phyloP scores from a whole-genome alignment of 768 basidiomycete species.

The Filobasidium wieringae region DNA sequence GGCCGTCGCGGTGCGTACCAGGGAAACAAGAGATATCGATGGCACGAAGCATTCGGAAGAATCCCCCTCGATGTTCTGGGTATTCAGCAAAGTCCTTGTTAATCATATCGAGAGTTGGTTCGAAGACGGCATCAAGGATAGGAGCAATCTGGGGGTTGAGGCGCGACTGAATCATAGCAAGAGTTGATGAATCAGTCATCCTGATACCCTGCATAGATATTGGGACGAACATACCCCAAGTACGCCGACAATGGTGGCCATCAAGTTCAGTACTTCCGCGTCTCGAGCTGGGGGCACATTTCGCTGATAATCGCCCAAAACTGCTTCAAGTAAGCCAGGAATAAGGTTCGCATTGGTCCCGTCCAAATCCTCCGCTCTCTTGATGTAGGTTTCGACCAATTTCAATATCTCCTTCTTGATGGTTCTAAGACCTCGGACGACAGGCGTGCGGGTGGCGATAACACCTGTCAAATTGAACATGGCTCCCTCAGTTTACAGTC shows the following conservation, averaged over 20 bases:
- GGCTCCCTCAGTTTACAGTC: no score
- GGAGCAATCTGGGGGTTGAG: constrained; percentile 89
- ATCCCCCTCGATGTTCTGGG: constrained; percentile 92
- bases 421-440: constrained; percentile 82
- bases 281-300: constrained; percentile 89
- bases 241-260: constrained; percentile 81
- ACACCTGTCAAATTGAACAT: no score
- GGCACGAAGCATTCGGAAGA: constrained; percentile 87
- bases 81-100: constrained; percentile 99
- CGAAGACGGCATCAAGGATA: constrained; percentile 91
- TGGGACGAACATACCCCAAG: constrained; percentile 57
- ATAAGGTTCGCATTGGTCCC: constrained; percentile 83
- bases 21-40: constrained; percentile 93
- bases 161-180: constrained; percentile 48
- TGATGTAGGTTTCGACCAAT: constrained; percentile 94
- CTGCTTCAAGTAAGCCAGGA: constrained; percentile 87
- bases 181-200: background rate
- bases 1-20: constrained; percentile 45
- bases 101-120: constrained; percentile 95
- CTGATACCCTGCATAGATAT: background rate
- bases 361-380: constrained; percentile 92
- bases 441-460: constrained; percentile 91
- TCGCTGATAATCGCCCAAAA: constrained; percentile 90
- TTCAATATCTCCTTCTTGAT: constrained; percentile 98
- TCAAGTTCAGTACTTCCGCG: constrained; percentile 92